Conservation (phyloP, 768 basidiomycete genomes). For the Pulveroboletus sp. region DNA sequence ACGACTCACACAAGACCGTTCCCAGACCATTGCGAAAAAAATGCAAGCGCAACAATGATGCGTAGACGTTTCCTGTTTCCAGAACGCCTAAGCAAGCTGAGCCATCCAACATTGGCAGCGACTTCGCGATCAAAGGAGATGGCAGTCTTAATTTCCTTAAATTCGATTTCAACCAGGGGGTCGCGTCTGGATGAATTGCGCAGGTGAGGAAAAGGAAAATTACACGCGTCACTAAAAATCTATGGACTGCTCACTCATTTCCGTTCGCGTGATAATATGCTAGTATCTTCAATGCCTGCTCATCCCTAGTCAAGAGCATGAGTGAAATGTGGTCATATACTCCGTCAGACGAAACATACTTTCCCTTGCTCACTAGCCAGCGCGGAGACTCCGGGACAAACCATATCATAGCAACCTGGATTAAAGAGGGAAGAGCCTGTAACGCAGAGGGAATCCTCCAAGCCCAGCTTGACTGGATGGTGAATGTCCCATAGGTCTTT, state of each 20-base stretch:
- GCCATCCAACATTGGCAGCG: not conserved
- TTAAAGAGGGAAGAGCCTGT: not conserved
- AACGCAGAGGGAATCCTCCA: not conserved
- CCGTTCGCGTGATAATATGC: not conserved
- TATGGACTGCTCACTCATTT: not conserved
- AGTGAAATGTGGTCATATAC: not conserved
- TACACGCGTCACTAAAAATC: not conserved
- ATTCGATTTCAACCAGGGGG: not conserved
- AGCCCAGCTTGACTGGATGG: not conserved
- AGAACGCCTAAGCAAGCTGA: not conserved
- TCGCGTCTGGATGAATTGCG: not conserved
- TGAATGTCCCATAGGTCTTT: not conserved
- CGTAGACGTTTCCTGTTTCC: not conserved
- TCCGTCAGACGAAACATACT: not conserved
- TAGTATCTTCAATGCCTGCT: not conserved
- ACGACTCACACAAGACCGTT: conserved; percentile 29
- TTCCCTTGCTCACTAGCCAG: not conserved
- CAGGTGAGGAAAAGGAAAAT: not conserved
- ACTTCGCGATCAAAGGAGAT: not conserved
- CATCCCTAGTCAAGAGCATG: not conserved
- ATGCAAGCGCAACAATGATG: not conserved
- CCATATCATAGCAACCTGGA: not conserved
- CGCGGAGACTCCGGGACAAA: not conserved
- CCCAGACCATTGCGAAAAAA: not conserved
- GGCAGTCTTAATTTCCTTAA: not conserved